phyloP scores from a whole-genome alignment of 305 asterid genomes.

The Nicotiana rustica region DNA sequence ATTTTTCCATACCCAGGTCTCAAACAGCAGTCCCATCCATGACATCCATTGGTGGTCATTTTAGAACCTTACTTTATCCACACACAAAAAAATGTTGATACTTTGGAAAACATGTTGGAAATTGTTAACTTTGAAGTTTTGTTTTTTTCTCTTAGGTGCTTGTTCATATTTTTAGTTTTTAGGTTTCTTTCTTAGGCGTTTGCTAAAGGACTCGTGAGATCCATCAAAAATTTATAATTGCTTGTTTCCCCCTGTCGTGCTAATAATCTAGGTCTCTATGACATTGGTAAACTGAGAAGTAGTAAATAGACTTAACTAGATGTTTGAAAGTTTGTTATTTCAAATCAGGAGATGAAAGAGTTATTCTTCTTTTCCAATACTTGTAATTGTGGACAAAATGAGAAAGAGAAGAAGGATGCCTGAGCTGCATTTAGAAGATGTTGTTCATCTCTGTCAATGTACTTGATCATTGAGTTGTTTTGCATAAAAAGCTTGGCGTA shows the following conservation, averaged over 20 bases:
- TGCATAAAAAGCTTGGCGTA: not conserved
- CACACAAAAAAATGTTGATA: too few species aligned
- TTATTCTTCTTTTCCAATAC: not conserved
- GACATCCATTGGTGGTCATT: not conserved
- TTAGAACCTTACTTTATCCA: not conserved
- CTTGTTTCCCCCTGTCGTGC: not conserved
- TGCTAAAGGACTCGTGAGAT: slow-evolving; percentile 58
- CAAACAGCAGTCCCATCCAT: too few species aligned
- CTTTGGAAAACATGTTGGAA: not conserved
- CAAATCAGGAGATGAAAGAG: not conserved
- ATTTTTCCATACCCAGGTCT: too few species aligned
- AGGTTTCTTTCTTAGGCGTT: slow-evolving; percentile 43
- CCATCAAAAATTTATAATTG: slow-evolving; percentile 29
- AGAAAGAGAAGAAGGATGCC: not conserved
- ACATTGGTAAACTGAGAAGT: not conserved
- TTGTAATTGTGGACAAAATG: slow-evolving; percentile 2
- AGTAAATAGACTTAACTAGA: not conserved
- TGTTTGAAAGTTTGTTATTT: not conserved
- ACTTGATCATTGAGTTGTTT: not conserved
- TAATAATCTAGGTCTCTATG: not conserved
- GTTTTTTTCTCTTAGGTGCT: slow-evolving; percentile 14
- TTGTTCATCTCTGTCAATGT: slow-evolving; percentile 1
- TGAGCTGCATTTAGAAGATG: not conserved
- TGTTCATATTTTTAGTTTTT: not conserved
- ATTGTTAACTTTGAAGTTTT: not conserved